Base-by-base conservation (phyloP, 2,329 filamentous ascomycete species). In the Sporothrix pallida region DNA sequence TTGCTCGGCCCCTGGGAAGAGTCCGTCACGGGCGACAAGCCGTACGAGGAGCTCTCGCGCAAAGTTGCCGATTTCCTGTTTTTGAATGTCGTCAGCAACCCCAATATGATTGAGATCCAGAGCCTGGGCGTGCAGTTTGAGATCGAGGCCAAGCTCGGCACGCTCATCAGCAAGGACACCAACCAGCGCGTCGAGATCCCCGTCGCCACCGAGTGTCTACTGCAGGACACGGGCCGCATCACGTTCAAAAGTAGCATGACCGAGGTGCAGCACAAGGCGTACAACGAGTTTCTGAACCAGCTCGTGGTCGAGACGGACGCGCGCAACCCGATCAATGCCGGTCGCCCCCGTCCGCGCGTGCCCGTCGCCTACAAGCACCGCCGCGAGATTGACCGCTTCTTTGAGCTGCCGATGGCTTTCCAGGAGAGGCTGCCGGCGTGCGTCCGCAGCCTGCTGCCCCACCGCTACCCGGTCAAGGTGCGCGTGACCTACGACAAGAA, bases 81-180 rank as follows among this genome's bases (percentile, higher is more conserved):
- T 79, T 81, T 88, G 67, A 86, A 92, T 72, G 91, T 96, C 20
- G 86, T 96, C 7, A 84, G 87, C 70, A 89, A 90, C 75, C 85
- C 87, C n/a, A 89, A 93, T 76, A 86, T 90, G 52, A 87, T 87
- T 46, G 89, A 92, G 77, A 87, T 92, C 23, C 82, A 84, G 17
- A 87, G 87, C 70, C 86, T 88, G 17, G 90, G 89, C 7, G 91
- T 94, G 15, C 88, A 93, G 75, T 90, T 98, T 71, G 96, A 99
- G 82, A 93, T 99, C 72, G 96, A 99, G 83, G 96, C 94, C 10
- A 98, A 98, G 81, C 86, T 98, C 67, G 96, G 96, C 20, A 91
- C 90, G 37, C 86, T 98, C 15, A 88, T 95, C 73, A 91, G 93
- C 80, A 90, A 89, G 79, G 88, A 91, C 75, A 92, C 89, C 7